Evolutionary conservation across 805 yeast genomes (phyloP).

Genomic region (Teunomyces funiuensis): DNA sequence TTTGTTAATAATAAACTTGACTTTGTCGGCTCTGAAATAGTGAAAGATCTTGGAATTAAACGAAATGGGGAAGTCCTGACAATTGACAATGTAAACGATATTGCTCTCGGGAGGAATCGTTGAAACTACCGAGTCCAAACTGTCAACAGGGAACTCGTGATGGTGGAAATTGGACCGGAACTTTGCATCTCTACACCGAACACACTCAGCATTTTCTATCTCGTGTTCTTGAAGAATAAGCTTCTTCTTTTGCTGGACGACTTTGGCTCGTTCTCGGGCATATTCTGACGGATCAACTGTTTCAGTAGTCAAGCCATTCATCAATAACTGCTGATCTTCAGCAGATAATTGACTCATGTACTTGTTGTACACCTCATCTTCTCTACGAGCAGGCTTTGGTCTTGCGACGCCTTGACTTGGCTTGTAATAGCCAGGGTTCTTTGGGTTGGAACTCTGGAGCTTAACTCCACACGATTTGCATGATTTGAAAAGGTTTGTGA

Average conservation of each 20-base stretch:
- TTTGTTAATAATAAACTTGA: constrained; percentile 42
- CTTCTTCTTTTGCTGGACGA: background rate
- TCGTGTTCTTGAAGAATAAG: constrained; percentile 1
- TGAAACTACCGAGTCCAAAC: constrained; percentile 18
- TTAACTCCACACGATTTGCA: constrained; percentile 62
- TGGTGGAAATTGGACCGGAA: constrained; percentile 41
- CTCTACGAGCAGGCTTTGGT: constrained; percentile 12
- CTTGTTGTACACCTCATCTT: constrained; percentile 25
- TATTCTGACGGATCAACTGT: constrained; percentile 2
- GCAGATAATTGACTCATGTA: constrained; percentile 17
- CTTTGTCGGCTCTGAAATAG: constrained; percentile 30
- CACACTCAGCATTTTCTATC: constrained; percentile 38
- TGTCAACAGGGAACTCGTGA: constrained; percentile 29
- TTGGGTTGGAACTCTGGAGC: constrained; percentile 42
- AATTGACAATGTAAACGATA: constrained; percentile 61
- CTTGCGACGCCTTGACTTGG: constrained; percentile 5
- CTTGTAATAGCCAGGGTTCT: constrained; percentile 45
- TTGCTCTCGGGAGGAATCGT: constrained; percentile 46
- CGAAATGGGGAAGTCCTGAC: constrained; percentile 72
- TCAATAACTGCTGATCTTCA: constrained; percentile 29
- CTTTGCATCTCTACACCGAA: constrained; percentile 55
- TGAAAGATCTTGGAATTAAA: constrained; percentile 38
- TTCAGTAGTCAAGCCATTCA: constrained; percentile 15
- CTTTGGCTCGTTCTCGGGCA: constrained; percentile 6
- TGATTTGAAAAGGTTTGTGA: constrained; percentile 13